phyloP scores from a whole-genome alignment of 345 rosid genomes.

The Xanthoceras sorbifolium region DNA sequence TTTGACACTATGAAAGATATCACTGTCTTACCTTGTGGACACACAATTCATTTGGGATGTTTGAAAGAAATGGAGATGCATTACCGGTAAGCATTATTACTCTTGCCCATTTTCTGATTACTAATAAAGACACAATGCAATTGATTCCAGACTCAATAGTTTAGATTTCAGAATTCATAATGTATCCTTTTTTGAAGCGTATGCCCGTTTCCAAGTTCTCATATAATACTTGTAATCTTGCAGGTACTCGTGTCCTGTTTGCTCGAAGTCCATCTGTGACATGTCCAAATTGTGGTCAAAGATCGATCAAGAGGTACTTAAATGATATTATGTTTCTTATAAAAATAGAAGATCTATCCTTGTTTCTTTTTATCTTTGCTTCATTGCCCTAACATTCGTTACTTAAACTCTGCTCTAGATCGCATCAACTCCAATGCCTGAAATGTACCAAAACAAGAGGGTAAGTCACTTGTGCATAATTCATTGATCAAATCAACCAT shows the following conservation, averaged over 20 bases:
- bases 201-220: neutral
- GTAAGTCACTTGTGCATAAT: slow-evolving; percentile 28
- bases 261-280: slow-evolving; percentile 79
- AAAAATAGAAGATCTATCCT: neutral
- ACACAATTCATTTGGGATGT: slow-evolving; percentile 65
- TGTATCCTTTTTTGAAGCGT: neutral
- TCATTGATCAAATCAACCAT: neutral
- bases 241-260: slow-evolving; percentile 87
- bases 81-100: slow-evolving; percentile 33
- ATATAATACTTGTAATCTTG: slow-evolving; percentile 13
- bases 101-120: neutral
- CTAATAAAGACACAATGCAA: neutral
- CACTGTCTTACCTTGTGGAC: slow-evolving; percentile 62
- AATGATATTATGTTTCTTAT: neutral
- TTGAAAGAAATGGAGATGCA: slow-evolving; percentile 56
- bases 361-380: slow-evolving; percentile 2
- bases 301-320: slow-evolving; percentile 77
- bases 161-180: too few species aligned
- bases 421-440: slow-evolving; percentile 81
- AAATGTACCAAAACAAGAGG: slow-evolving; percentile 62
- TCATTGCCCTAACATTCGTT: neutral
- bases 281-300: slow-evolving; percentile 75
- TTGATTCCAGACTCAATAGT: neutral
- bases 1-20: slow-evolving; percentile 61
- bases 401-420: slow-evolving; percentile 42